Percentiles rank a stretch among this genome's conserved stretches.
Evolutionary conservation across 495 filamentous ascomycete genomes (phyloP).

Genomic region (Haplographium delicatum): DNA sequence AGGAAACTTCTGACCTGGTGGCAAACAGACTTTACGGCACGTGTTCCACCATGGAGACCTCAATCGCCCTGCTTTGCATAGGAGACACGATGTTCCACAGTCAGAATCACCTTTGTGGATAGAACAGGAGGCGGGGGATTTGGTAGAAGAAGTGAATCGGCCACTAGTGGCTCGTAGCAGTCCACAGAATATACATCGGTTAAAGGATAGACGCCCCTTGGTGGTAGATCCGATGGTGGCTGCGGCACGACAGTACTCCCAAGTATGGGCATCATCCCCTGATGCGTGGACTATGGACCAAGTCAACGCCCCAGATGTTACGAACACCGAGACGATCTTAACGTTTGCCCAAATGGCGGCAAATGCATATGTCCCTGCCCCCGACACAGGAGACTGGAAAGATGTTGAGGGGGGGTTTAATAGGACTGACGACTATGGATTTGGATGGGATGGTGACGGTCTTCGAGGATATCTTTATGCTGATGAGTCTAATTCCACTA

Average conservation of each 20-base stretch:
- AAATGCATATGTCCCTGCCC: slow-evolving; percentile 77
- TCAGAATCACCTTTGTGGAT: slow-evolving; percentile 58
- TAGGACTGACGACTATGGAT: slow-evolving; percentile 75
- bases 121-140: slow-evolving; percentile 50
- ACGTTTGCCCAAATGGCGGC: slow-evolving; percentile 81
- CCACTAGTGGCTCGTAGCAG: slow-evolving; percentile 52
- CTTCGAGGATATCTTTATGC: slow-evolving; percentile 89
- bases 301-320: slow-evolving; percentile 71
- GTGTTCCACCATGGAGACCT: slow-evolving; percentile 83
- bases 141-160: slow-evolving; percentile 35
- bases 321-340: slow-evolving; percentile 79
- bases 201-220: slow-evolving; percentile 70
- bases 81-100: slow-evolving; percentile 61
- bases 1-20: slow-evolving; percentile 13
- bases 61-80: slow-evolving; percentile 67
- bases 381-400: slow-evolving; percentile 72
- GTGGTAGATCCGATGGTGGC: slow-evolving; percentile 73
- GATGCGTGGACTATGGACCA: slow-evolving; percentile 83
- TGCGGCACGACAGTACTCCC: slow-evolving; percentile 56
- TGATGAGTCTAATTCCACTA: slow-evolving; percentile 75
- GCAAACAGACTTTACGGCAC: slow-evolving; percentile 68
- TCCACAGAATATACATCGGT: slow-evolving; percentile 64
- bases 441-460: slow-evolving; percentile 89
- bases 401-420: slow-evolving; percentile 78
- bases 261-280: slow-evolving; percentile 51